These are phyloP conservation scores for Botryobasidium botryosum DNA, from an alignment of 768 basidiomycete genomes.

Conservation along the genomic window DNA sequence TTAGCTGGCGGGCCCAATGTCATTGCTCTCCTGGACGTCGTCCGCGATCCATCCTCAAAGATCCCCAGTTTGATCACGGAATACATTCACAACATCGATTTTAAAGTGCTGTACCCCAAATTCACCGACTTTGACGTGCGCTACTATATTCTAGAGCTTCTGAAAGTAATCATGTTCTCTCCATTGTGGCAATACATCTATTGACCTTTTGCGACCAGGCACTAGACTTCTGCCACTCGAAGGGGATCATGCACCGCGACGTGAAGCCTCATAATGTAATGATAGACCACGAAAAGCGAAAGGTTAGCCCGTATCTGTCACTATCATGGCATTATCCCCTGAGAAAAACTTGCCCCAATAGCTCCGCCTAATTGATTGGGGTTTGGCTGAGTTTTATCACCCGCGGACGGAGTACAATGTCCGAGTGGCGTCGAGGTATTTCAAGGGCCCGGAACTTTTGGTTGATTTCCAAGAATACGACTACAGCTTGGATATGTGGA, in stretches of 20 bases:
- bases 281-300: constrained; percentile 47
- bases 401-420: constrained; percentile 54
- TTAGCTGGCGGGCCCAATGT: constrained; percentile 56
- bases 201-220: constrained; percentile 22
- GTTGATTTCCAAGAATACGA: constrained; percentile 59
- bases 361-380: constrained; percentile 57
- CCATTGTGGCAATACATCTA: background rate
- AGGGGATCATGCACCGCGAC: constrained; percentile 56
- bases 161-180: constrained; percentile 23
- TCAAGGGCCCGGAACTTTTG: constrained; percentile 55
- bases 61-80: constrained; percentile 54
- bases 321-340: background rate
- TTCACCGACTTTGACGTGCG: constrained; percentile 50
- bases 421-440: constrained; percentile 53
- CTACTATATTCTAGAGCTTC: constrained; percentile 47
- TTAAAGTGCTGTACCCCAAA: constrained; percentile 39
- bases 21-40: constrained; percentile 47
- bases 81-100: constrained; percentile 50
- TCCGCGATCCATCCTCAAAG: constrained; percentile 42
- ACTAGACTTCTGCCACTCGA: constrained; percentile 52
- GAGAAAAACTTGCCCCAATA: constrained; percentile 12
- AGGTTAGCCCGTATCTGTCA: constrained; percentile 22
- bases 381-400: constrained; percentile 61
- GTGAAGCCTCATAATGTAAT: constrained; percentile 58
- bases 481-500: constrained; percentile 59